These are phyloP conservation scores for Begonia peltatifolia DNA, from an alignment of 306 rosid species.

Conservation along the genomic window DNA sequence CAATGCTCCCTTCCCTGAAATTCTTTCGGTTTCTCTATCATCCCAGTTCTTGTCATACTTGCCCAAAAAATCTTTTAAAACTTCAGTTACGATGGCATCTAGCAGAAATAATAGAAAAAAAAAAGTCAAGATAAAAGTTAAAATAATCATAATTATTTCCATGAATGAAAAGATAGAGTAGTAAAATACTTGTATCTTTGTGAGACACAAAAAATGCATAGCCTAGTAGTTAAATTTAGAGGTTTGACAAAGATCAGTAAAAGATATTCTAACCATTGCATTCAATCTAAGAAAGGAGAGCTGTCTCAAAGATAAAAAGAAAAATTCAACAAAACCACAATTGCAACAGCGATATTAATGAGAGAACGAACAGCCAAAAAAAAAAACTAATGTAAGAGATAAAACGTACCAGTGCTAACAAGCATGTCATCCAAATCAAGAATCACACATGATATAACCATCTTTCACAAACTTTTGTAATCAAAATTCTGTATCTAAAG, in stretches of 20 bases:
- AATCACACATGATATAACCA: conserved; percentile 41
- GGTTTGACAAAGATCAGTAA: too few species aligned
- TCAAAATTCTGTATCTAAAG: too few species aligned
- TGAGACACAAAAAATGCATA: too few species aligned
- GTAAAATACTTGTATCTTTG: too few species aligned
- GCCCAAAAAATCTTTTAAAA: conserved; percentile 34
- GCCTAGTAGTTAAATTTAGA: too few species aligned
- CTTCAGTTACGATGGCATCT: conserved; percentile 60
- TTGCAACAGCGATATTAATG: background rate
- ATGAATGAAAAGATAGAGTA: too few species aligned
- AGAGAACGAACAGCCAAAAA: background rate
- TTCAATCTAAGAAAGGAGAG: background rate
- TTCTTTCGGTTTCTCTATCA: conserved; percentile 61
- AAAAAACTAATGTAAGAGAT: background rate
- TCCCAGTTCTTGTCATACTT: conserved; percentile 85
- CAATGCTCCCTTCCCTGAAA: conserved; percentile 52
- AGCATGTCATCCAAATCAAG: conserved; percentile 92
- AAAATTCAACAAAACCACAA: conserved; percentile 3
- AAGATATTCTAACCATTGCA: background rate
- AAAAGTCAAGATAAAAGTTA: too few species aligned
- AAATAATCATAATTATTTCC: too few species aligned
- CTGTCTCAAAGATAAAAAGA: background rate
- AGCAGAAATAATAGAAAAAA: too few species aligned
- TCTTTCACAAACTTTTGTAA: conserved; percentile 7
- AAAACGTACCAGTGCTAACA: conserved; percentile 48